Conservation (phyloP, 2,329 filamentous ascomycete genomes). For the Anthostomella pinea region DNA sequence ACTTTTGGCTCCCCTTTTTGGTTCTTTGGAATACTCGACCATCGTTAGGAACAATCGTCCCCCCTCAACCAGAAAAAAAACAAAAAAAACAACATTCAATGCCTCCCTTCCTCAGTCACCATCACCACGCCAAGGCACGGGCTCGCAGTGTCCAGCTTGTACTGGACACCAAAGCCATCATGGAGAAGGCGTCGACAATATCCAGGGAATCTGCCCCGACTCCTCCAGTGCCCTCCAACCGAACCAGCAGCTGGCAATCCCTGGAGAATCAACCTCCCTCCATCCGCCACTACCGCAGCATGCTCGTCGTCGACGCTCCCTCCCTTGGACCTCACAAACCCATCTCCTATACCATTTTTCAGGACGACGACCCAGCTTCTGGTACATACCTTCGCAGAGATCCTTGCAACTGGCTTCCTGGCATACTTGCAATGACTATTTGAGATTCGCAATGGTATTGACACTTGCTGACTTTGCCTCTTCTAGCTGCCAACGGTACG, state of each 20-base stretch:
- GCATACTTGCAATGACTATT: conserved; percentile 17
- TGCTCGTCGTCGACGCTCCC: conserved; percentile 51
- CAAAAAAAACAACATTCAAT: conserved; percentile 34
- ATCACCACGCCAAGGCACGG: conserved; percentile 43
- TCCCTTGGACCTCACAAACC: conserved; percentile 44
- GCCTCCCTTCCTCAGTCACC: conserved; percentile 41
- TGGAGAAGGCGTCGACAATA: conserved; percentile 13
- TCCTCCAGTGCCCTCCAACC: conserved; percentile 27
- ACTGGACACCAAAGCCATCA: conserved; percentile 34
- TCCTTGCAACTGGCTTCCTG: conserved; percentile 24
- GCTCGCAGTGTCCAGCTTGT: conserved; percentile 49
- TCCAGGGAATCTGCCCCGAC: conserved; percentile 19
- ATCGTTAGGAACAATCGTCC: conserved; percentile 35
- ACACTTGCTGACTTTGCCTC: conserved; percentile 35
- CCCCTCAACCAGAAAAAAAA: conserved; percentile 21
- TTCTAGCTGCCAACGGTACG: conserved; percentile 41
- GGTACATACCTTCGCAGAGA: conserved; percentile 21
- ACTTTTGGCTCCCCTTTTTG: conserved; percentile 42
- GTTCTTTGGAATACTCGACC: conserved; percentile 34
- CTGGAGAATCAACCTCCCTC: conserved; percentile 35
- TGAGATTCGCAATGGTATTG: conserved; percentile 7
- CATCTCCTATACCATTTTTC: conserved; percentile 48
- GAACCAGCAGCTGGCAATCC: conserved; percentile 35
- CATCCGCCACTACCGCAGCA: conserved; percentile 45
- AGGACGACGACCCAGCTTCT: conserved; percentile 29